Evolutionary conservation across 1,284 basidiomycete species (phyloP).

Genomic region (Abortiporus biennis): DNA sequence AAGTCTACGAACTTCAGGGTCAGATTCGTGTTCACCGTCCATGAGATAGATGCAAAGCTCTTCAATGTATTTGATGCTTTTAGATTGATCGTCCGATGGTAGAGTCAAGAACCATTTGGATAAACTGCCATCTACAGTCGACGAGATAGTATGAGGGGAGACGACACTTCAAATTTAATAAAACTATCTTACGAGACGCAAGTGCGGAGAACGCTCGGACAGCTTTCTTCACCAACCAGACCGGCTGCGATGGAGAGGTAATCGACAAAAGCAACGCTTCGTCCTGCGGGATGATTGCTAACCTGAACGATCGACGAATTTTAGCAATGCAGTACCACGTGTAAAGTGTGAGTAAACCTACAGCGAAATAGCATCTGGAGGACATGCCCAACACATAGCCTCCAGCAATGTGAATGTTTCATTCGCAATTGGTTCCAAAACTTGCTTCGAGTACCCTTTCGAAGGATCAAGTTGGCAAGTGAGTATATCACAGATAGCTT

Average conservation of each 20-base stretch:
- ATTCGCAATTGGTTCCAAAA: slow-evolving; percentile 28
- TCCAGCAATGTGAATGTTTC: slow-evolving; percentile 47
- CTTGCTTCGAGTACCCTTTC: background rate
- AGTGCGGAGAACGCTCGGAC: slow-evolving; percentile 46
- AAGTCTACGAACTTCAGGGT: slow-evolving; percentile 34
- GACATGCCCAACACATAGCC: slow-evolving; percentile 41
- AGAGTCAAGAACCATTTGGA: slow-evolving; percentile 33
- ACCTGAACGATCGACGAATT: slow-evolving; percentile 23
- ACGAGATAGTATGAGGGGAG: background rate
- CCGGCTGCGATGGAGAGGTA: slow-evolving; percentile 42
- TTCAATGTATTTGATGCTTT: slow-evolving; percentile 45
- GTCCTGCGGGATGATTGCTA: slow-evolving; percentile 33
- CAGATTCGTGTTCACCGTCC: slow-evolving; percentile 34
- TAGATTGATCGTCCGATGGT: slow-evolving; percentile 14
- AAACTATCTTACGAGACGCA: slow-evolving; percentile 55
- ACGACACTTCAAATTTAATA: no score
- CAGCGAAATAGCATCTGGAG: slow-evolving; percentile 38
- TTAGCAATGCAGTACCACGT: background rate
- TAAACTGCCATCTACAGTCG: slow-evolving; percentile 28
- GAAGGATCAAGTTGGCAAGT: slow-evolving; percentile 24
- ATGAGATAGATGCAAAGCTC: slow-evolving; percentile 44
- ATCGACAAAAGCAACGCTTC: slow-evolving; percentile 40
- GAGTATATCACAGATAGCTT: slow-evolving; percentile 37
- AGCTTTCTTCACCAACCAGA: slow-evolving; percentile 40
- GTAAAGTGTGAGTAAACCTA: slow-evolving; percentile 20